A percentile compares a stretch with the other conserved stretches of the same genome.
phyloP scores from a whole-genome alignment of 371 early-diverging fungal genomes.

The Circinella umbellata region DNA sequence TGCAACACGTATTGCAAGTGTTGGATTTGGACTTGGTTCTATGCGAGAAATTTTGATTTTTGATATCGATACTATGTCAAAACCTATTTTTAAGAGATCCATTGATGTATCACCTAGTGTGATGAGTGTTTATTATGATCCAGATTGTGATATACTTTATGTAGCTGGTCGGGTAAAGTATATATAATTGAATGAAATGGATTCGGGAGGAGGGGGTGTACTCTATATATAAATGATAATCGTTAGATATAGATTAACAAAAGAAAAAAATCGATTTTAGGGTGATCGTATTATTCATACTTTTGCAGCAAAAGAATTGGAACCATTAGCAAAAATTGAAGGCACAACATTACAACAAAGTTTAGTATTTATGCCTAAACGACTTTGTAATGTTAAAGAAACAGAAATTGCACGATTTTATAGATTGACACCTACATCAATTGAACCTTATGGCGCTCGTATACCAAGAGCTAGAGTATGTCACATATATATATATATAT shows the following conservation, averaged over 20 bases:
- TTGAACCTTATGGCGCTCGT: slow-evolving; percentile 74
- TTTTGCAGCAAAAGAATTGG: slow-evolving; percentile 33
- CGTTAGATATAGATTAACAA: too few species aligned
- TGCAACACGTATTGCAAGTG: slow-evolving; percentile 58
- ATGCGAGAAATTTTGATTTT: slow-evolving; percentile 71
- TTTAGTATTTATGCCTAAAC: slow-evolving; percentile 70
- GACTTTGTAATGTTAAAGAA: slow-evolving; percentile 60
- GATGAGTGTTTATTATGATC: slow-evolving; percentile 71
- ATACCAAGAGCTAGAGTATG: slow-evolving; percentile 75
- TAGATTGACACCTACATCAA: slow-evolving; percentile 65
- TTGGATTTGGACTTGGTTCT: slow-evolving; percentile 72
- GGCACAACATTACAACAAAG: slow-evolving; percentile 68
- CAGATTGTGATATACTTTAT: slow-evolving; percentile 67
- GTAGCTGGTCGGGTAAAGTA: slow-evolving; percentile 61
- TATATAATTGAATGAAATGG: too few species aligned
- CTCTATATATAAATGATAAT: too few species aligned
- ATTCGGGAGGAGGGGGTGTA: too few species aligned
- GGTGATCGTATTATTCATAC: slow-evolving; percentile 62
- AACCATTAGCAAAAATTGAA: slow-evolving; percentile 67
- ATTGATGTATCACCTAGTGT: slow-evolving; percentile 82
- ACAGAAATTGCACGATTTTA: slow-evolving; percentile 74
- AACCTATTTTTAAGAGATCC: slow-evolving; percentile 40
- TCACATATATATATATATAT: too few species aligned
- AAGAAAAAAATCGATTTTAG: slow-evolving; percentile 14
- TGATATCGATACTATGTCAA: slow-evolving; percentile 42